Evolutionary conservation across 2,329 filamentous ascomycete genomes (phyloP), one percentile per base, ranked within the genome.

Genomic region (Chrysoporthe deuterocubensis): DNA sequence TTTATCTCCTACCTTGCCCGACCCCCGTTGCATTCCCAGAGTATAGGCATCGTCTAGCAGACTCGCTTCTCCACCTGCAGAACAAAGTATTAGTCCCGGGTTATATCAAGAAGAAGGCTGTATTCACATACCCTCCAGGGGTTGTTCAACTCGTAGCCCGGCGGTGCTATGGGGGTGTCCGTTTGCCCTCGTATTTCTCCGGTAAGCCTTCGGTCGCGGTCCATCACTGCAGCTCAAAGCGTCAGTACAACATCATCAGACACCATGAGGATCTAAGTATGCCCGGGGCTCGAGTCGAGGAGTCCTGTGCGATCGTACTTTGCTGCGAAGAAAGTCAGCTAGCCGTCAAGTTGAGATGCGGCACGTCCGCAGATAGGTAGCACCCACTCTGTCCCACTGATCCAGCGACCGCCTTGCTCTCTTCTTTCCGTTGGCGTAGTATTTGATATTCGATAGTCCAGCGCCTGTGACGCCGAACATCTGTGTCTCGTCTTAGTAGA

Each of bases 381-480:
- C 43, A 67, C 61, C 46, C 78, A 89, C 87, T 79, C 78, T 85
- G 73, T 90, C 88, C 88, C 88, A 90, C 74, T 86, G 83, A 74
- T 90, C 88, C 67, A 90, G 69, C 8, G 85, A 87, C 75, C 86
- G 87, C 72, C 88, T 85, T 65, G 83, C 81, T 73, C 85, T 82
- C 81, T 89, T 89, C 74, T 86, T 84, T 70, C 87, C 87, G 76
- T 89, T 89, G 72, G 85, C 82, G 80, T 82, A 82, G 72, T 83
- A 82, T 76, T 82, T 85, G 72, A 90, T 79, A 71, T 84, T 83
- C 50, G 84, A 84, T 71, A 90, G 74, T 37, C 87, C 87, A 62
- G 84, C 83, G 69, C 88, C 88, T 60, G 86, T 84, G 68, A 84
- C 79, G 70, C 87, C 86, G 72, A 90, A 90, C 88, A 90, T 90